Evolutionary conservation across 2,329 filamentous ascomycete genomes (phyloP).

Genomic region (Claviceps africana): DNA sequence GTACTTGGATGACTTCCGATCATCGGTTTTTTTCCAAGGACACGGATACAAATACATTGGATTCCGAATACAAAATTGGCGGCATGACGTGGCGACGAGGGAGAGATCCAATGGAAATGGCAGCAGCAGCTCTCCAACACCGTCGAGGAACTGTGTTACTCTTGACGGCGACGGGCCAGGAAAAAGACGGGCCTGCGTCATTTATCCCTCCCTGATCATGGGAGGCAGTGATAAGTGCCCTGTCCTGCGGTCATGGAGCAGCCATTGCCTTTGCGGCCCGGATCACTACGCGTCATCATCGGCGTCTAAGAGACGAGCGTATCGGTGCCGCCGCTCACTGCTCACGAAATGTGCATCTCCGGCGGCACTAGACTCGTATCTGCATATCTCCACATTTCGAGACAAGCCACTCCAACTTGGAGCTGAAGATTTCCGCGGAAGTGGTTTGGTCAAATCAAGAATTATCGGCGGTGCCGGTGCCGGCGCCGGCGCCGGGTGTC

Average conservation of each 20-base stretch:
- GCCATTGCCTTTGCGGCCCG: neutral
- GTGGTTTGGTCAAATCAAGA: neutral
- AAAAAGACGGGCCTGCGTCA: neutral
- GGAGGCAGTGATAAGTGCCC: neutral
- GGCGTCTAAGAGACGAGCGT: neutral
- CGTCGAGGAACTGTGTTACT: neutral
- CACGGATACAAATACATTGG: neutral
- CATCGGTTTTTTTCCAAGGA: no score
- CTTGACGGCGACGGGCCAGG: neutral
- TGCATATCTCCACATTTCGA: neutral
- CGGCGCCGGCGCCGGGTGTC: no score
- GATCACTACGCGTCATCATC: neutral
- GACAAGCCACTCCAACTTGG: neutral
- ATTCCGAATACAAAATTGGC: neutral
- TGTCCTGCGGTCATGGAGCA: neutral
- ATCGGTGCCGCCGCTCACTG: neutral
- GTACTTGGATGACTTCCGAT: no score
- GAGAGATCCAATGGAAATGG: neutral
- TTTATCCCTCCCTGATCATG: neutral
- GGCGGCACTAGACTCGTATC: neutral
- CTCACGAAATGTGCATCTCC: slow-evolving; percentile 1
- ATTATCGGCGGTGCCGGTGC: neutral
- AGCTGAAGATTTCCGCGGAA: slow-evolving; percentile 5
- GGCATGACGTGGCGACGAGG: neutral
- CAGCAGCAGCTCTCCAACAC: neutral